Percentiles rank a stretch among this genome's conserved stretches.
These are phyloP conservation scores for Aspergillus calidoustus DNA, from an alignment of 2,329 filamentous ascomycete species.

Conservation along the genomic window DNA sequence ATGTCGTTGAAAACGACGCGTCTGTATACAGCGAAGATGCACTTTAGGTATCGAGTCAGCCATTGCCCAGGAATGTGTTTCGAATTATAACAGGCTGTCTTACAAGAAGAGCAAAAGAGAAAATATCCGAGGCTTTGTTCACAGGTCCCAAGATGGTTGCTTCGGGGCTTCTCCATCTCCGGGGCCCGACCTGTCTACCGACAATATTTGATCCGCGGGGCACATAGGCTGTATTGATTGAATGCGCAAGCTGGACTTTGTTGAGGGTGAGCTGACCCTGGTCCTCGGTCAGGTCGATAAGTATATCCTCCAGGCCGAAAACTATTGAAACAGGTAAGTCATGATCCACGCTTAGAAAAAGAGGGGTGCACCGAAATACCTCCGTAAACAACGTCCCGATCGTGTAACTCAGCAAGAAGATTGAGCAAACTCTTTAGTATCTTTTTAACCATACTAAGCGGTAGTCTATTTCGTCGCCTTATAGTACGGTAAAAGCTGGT, in stretches of 20 bases:
- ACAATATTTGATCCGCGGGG: conserved; percentile 11
- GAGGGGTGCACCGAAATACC: conserved; percentile 18
- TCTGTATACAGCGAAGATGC: conserved; percentile 52
- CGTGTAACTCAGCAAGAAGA: conserved; percentile 42
- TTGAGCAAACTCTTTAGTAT: conserved; percentile 50
- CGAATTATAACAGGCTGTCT: neutral
- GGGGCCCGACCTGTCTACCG: conserved; percentile 31
- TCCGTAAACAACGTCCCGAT: conserved; percentile 40
- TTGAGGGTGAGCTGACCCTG: neutral
- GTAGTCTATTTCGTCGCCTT: conserved; percentile 43
- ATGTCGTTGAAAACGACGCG: conserved; percentile 43
- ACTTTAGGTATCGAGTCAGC: conserved; percentile 31
- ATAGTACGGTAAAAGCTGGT: conserved; percentile 50
- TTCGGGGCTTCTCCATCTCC: conserved; percentile 43
- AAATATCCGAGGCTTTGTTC: conserved; percentile 40
- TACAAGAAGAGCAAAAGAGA: conserved; percentile 43
- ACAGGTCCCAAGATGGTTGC: conserved; percentile 32
- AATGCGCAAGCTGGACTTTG: conserved; percentile 14
- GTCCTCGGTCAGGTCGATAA: conserved; percentile 11
- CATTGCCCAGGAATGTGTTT: conserved; percentile 11
- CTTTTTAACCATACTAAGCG: conserved; percentile 44
- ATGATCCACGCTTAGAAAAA: neutral
- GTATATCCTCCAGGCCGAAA: conserved; percentile 13
- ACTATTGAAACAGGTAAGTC: conserved; percentile 7
- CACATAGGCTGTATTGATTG: conserved; percentile 17